Evolutionary conservation across 768 basidiomycete species (phyloP), one percentile per base, ranked within the genome.

Genomic region (Naganishia friedmannii): DNA sequence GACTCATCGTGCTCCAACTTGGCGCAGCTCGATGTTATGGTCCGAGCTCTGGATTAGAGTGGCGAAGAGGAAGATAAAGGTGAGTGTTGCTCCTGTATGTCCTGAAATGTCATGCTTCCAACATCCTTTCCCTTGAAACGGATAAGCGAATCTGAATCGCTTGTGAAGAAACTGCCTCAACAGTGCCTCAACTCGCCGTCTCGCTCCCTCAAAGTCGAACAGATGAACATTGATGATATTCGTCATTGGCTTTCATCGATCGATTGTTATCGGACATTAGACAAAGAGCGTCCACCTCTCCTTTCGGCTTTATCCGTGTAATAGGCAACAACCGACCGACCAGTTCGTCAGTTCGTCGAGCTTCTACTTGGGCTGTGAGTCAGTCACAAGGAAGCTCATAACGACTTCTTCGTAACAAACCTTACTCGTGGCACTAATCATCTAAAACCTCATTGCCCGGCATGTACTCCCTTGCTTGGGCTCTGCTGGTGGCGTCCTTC

Each of bases 231-330:
- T 7, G 15, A 37, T 46, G 32, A 57, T 63, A 46, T 63, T 63
- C 60, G 60, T 63, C 60, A 63, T 42, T 23, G 60, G 60, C 60
- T 45, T 45, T 39, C 31, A 63, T 63, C 60, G 60, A 63, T 63
- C 60, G 60, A 42, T 39, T 21, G 23, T 23, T 45, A 26, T n/a
- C 23, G 60, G 42, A 63, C 57, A 39, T n/a, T 4, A 23, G 23
- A 63, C 12, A 37, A 37, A 37, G 34, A 58, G 7, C 15, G 15
- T 51, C 6, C 26, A 10, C 9, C 26, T 21, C 42, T 26, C 39
- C 39, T 12, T 45, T 45, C 60, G 60, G 60, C 26, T 23, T 28
- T 29, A 10, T 6, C 39, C 60, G 60, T 26, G 42, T 4, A 51
- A 12, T n/a, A 29, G 15, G 34, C 23, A 28, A 5, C 60, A n/a